Base-by-base conservation (phyloP, 345 rosid genomes). In the Rhizophora mangle region DNA sequence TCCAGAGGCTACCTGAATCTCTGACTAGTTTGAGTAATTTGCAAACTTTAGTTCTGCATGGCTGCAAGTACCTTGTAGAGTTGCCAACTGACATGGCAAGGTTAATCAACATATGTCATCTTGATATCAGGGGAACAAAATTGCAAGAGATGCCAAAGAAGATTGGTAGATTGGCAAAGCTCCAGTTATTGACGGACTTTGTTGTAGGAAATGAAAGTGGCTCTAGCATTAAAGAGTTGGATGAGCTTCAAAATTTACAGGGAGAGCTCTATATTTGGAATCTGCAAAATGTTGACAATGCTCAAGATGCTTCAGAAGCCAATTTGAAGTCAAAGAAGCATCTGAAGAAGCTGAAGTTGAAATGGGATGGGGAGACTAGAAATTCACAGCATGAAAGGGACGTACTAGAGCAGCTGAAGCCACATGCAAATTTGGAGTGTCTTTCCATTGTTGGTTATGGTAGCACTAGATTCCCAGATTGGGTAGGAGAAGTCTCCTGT, bases 81-180 rank as follows among this genome's bases (percentile, higher is more conserved):
- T n/a, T 62, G 3, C 29, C 65, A 30, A 19, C 29, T 31, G 21
- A 60, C 34, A 4, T 60, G 63, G 1, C 4, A 31, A 60, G 9
- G 7, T 60, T 60, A 31, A 60, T 18, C 63, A 60, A 16, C 63
- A 18, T 60, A 8, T 6, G 4, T 18, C 63, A 60, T 60, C 36
- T 30, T 31, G 63, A 30, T 30, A 60, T 60, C 18, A 30, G 39
- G 63, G 76, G 34, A 60, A 60, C 39, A 8, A 60, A 60, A 27
- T 60, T 60, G 63, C 63, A 18, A 60, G 39, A 6, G 39, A 60
- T 60, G 63, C 63, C 39, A 27, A 6, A 2, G 5, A 29, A 60
- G 16, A 60, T 60, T 39, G 37, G 39, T 2, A 16, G 15, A 19
- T 7, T 30, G 37, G 18, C 18, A 60, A 60, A 1, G 20, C 22